A percentile compares a stretch with the other conserved stretches of the same genome.
phyloP scores from a whole-genome alignment of 2,329 filamentous ascomycete species.

The Lecanicillium sp. region DNA sequence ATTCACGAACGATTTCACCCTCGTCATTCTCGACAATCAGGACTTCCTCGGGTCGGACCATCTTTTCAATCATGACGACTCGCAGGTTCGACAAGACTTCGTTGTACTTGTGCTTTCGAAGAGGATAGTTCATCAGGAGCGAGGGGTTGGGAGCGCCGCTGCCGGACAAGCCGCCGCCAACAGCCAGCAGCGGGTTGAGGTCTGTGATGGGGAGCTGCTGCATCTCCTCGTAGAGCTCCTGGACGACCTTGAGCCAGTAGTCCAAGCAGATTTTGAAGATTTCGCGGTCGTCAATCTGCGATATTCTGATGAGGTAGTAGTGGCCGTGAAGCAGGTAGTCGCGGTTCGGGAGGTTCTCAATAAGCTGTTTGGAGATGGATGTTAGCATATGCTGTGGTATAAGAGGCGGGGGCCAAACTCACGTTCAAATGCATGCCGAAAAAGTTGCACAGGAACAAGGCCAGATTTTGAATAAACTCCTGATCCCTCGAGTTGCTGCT shows the following conservation, averaged over 20 bases:
- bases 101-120: slow-evolving; percentile 96
- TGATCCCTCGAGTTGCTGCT: slow-evolving; percentile 89
- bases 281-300: slow-evolving; percentile 95
- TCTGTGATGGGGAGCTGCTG: slow-evolving; percentile 91
- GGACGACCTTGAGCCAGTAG: slow-evolving; percentile 98
- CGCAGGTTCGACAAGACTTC: slow-evolving; percentile 90
- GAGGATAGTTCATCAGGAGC: slow-evolving; percentile 80
- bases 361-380: slow-evolving; percentile 54
- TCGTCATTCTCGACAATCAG: slow-evolving; percentile 99
- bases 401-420: slow-evolving; percentile 20
- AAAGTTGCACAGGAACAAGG: slow-evolving; percentile 93
- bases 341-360: slow-evolving; percentile 90
- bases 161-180: slow-evolving; percentile 64
- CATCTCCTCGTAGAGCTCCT: slow-evolving; percentile 98
- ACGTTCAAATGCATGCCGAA: slow-evolving; percentile 88
- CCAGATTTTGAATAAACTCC: slow-evolving; percentile 95
- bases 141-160: slow-evolving; percentile 79
- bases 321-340: slow-evolving; percentile 94
- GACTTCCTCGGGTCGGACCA: slow-evolving; percentile 97
- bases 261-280: slow-evolving; percentile 99
- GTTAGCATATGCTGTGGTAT: slow-evolving; percentile 6
- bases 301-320: slow-evolving; percentile 97
- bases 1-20: slow-evolving; percentile 96
- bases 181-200: slow-evolving; percentile 78
- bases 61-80: slow-evolving; percentile 99